A percentile compares a stretch with the other conserved stretches of the same genome.
Evolutionary conservation across 1,139 yeast species (phyloP).

Genomic region (Yamadazyma jaroonii): DNA sequence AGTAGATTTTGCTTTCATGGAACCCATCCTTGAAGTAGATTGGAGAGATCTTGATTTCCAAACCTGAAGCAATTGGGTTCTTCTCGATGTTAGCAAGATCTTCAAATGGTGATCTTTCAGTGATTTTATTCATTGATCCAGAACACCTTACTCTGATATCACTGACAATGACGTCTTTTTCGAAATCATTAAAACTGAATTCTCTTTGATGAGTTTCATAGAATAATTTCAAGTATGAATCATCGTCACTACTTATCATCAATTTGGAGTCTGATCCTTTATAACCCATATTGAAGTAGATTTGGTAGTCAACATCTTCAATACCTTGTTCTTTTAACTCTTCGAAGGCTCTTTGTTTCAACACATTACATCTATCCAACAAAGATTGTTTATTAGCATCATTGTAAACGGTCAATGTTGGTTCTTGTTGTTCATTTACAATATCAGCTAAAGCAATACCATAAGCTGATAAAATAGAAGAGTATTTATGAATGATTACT

Average conservation of each 20-base stretch:
- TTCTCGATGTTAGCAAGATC: constrained; percentile 10
- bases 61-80: constrained; percentile 5
- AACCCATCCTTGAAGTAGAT: constrained; percentile 44
- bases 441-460: constrained; percentile 22
- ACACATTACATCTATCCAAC: constrained; percentile 12
- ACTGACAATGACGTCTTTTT: constrained; percentile 35
- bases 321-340: constrained; percentile 21
- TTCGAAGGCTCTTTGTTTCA: constrained; percentile 10
- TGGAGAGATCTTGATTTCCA: constrained; percentile 11
- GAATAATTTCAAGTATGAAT: constrained; percentile 35
- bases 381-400: constrained; percentile 11
- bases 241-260: constrained; percentile 19
- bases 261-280: constrained; percentile 20
- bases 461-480: constrained; percentile 22
- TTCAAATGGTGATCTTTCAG: constrained; percentile 14
- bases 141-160: constrained; percentile 19
- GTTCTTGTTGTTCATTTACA: constrained; percentile 19
- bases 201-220: constrained; percentile 56
- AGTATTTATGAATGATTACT: constrained; percentile 20
- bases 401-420: constrained; percentile 12
- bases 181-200: constrained; percentile 63
- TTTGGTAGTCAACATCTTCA: constrained; percentile 11
- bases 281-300: constrained; percentile 21
- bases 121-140: constrained; percentile 34
- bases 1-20: constrained; percentile 14